These are phyloP conservation scores for Dothistroma pini DNA, from an alignment of 2,329 filamentous ascomycete genomes.

Conservation along the genomic window DNA sequence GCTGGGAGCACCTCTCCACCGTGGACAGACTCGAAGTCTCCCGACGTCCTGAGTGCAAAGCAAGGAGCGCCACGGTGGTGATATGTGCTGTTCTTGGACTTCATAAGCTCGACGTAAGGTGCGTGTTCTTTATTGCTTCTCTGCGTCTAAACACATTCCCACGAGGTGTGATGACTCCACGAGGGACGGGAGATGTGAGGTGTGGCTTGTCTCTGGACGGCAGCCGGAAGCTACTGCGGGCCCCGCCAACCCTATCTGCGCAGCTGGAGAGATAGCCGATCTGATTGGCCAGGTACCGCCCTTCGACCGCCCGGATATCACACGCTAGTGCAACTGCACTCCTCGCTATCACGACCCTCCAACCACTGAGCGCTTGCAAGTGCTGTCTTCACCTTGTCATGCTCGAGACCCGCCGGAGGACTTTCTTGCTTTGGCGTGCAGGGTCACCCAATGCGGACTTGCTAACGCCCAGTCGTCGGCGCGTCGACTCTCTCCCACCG, in stretches of 20 bases:
- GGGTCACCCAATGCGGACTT: constrained; percentile 3
- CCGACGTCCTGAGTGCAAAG: neutral
- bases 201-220: too few species aligned
- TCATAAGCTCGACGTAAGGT: constrained; percentile 7
- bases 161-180: constrained; percentile 8
- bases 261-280: neutral
- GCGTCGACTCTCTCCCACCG: neutral
- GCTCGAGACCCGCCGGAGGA: constrained; percentile 16
- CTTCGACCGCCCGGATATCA: neutral
- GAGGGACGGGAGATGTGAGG: neutral
- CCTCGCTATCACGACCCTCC: constrained; percentile 10
- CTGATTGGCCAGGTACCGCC: neutral
- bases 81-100: neutral
- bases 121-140: constrained; percentile 1
- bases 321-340: constrained; percentile 1
- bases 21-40: constrained; percentile 1
- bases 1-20: constrained; percentile 2
- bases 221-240: too few species aligned
- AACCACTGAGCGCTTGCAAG: constrained; percentile 20
- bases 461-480: constrained; percentile 1
- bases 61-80: neutral
- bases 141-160: constrained; percentile 3
- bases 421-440: constrained; percentile 11
- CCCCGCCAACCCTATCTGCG: neutral
- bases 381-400: constrained; percentile 15